phyloP scores from a whole-genome alignment of 2,329 filamentous ascomycete species.

The Aspergillus novofumigatus region DNA sequence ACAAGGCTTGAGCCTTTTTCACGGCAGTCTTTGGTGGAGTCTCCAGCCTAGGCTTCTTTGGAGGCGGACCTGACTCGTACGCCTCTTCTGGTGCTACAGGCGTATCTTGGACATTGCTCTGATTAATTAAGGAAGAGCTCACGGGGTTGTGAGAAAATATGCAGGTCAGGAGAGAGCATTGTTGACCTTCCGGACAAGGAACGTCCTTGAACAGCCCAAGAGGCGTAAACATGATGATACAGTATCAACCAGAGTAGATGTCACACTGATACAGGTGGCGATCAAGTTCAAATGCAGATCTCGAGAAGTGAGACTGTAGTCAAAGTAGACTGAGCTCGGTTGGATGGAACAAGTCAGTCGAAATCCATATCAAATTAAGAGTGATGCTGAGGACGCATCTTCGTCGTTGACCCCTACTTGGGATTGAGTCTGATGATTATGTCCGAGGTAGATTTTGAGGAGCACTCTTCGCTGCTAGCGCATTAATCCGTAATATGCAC shows the following conservation, averaged over 20 bases:
- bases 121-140: constrained; percentile 1
- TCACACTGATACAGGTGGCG: background rate
- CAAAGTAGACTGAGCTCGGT: background rate
- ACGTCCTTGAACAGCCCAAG: constrained; percentile 52
- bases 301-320: background rate
- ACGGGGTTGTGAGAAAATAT: constrained; percentile 52
- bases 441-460: background rate
- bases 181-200: constrained; percentile 48
- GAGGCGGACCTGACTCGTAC: constrained; percentile 11
- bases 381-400: background rate
- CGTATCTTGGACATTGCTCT: constrained; percentile 16
- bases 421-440: background rate
- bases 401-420: background rate
- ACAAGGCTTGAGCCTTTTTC: background rate
- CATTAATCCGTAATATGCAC: background rate
- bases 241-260: background rate
- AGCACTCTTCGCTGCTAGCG: background rate
- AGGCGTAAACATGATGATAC: constrained; percentile 49
- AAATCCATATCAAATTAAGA: background rate
- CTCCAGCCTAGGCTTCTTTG: constrained; percentile 28
- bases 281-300: background rate
- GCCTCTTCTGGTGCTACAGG: background rate
- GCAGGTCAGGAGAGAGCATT: constrained; percentile 53
- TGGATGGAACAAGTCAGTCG: background rate
- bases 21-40: background rate